phyloP scores from a whole-genome alignment of 2,329 filamentous ascomycete species.

The Cercospora nicotianae region DNA sequence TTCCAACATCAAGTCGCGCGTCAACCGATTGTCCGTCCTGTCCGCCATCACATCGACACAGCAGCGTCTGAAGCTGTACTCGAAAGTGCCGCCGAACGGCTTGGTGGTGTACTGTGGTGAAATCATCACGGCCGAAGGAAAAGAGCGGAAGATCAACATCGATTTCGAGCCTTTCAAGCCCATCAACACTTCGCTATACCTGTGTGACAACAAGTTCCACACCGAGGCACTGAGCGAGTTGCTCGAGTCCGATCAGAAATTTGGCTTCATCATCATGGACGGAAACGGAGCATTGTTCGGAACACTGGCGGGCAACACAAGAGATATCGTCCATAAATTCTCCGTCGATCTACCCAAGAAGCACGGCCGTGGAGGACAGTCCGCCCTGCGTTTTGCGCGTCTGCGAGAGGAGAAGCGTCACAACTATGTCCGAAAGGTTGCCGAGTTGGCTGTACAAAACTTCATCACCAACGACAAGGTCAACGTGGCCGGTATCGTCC shows the following conservation, averaged over 20 bases:
- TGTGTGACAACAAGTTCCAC: conserved; percentile 99
- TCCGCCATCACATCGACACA: conserved; percentile 99
- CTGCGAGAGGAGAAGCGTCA: conserved; percentile 98
- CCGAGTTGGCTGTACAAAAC: conserved; percentile 96
- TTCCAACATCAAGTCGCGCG: conserved; percentile 98
- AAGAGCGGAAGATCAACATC: conserved; percentile 99
- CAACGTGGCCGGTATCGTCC: conserved; percentile 91
- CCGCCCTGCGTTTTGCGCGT: conserved; percentile 97
- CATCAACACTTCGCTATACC: conserved; percentile 98
- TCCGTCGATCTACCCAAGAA: conserved; percentile 99
- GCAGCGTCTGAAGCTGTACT: conserved; percentile 98
- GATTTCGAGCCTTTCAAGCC: conserved; percentile 99
- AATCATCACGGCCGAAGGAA: conserved; percentile 98
- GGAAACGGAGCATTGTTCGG: conserved; percentile 97
- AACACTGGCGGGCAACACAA: conserved; percentile 93
- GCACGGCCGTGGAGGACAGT: conserved; percentile 99
- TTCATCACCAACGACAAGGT: conserved; percentile 98
- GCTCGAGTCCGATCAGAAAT: conserved; percentile 97
- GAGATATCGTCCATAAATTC: conserved; percentile 97
- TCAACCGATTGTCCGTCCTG: conserved; percentile 96
- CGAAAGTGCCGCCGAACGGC: conserved; percentile 96
- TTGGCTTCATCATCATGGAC: conserved; percentile 99
- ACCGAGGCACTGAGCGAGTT: conserved; percentile 96
- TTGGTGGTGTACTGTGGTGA: conserved; percentile 99
- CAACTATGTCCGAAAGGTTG: conserved; percentile 99